phyloP scores from a whole-genome alignment of 2,329 filamentous ascomycete species.

The Penicillium frequentans region DNA sequence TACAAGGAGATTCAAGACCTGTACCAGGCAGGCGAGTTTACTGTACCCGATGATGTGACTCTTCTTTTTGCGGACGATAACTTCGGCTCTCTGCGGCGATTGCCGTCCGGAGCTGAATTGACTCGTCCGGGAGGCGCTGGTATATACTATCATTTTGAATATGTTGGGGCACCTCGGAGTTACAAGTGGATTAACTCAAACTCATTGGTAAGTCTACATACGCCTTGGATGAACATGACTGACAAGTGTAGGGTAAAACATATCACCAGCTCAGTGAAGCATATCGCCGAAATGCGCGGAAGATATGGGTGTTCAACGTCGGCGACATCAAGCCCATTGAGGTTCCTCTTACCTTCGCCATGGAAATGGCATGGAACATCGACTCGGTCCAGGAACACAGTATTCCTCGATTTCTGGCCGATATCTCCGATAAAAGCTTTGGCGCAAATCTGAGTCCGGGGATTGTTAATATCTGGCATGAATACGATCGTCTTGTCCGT shows the following conservation, averaged over 20 bases:
- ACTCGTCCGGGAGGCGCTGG: slow-evolving; percentile 62
- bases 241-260: slow-evolving; percentile 9
- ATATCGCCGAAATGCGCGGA: slow-evolving; percentile 57
- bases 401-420: slow-evolving; percentile 56
- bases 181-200: slow-evolving; percentile 68
- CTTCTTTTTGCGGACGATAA: slow-evolving; percentile 71
- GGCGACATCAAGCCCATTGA: slow-evolving; percentile 64
- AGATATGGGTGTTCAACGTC: slow-evolving; percentile 68
- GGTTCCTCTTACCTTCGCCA: slow-evolving; percentile 15
- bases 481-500: slow-evolving; percentile 58
- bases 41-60: slow-evolving; percentile 65
- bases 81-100: slow-evolving; percentile 63
- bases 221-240: not conserved
- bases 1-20: slow-evolving; percentile 75
- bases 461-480: slow-evolving; percentile 55
- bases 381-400: slow-evolving; percentile 63
- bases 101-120: slow-evolving; percentile 62
- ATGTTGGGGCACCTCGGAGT: slow-evolving; percentile 61
- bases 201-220: slow-evolving; percentile 46
- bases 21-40: slow-evolving; percentile 56
- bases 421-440: slow-evolving; percentile 61
- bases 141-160: slow-evolving; percentile 59
- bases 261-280: slow-evolving; percentile 35
- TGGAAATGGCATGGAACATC: slow-evolving; percentile 28
- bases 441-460: slow-evolving; percentile 47